A percentile compares a stretch with the other conserved stretches of the same genome.
Evolutionary conservation across 768 basidiomycete species (phyloP).

Genomic region (Calocybe gangraenosa): DNA sequence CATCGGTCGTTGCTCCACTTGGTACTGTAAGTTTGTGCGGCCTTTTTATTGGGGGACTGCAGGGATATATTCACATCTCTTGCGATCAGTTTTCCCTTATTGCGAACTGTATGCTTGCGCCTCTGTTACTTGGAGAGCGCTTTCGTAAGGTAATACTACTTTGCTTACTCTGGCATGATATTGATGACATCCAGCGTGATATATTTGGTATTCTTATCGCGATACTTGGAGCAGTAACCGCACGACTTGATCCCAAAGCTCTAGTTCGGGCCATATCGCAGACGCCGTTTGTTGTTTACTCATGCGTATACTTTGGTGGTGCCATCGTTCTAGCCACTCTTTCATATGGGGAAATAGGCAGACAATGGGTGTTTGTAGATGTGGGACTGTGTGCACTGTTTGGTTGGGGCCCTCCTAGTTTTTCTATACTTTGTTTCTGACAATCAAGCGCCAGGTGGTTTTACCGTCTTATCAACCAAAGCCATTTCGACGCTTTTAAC

Average conservation of each 20-base stretch:
- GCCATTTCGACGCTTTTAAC: conserved; percentile 86
- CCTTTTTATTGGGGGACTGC: neutral
- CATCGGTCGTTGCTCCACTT: conserved; percentile 90
- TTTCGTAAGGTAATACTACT: conserved; percentile 61
- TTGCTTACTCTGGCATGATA: conserved; percentile 51
- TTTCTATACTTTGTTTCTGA: neutral
- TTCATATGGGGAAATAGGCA: conserved; percentile 61
- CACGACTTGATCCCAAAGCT: conserved; percentile 60
- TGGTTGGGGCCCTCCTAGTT: conserved; percentile 38
- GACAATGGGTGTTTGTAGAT: conserved; percentile 75
- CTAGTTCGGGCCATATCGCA: conserved; percentile 69
- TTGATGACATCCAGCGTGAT: conserved; percentile 80
- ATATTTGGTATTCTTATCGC: conserved; percentile 76
- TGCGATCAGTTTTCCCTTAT: conserved; percentile 74
- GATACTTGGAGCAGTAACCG: conserved; percentile 82
- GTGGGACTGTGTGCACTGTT: conserved; percentile 85
- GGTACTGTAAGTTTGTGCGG: conserved; percentile 68
- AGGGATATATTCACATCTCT: conserved; percentile 7
- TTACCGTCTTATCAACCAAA: conserved; percentile 92
- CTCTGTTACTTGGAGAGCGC: conserved; percentile 74
- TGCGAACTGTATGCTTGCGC: conserved; percentile 93
- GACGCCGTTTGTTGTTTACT: conserved; percentile 72
- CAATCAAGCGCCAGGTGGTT: conserved; percentile 57
- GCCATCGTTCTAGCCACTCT: conserved; percentile 59
- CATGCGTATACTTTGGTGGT: conserved; percentile 53